Evolutionary conservation across 2,329 filamentous ascomycete genomes (phyloP), one percentile per base, ranked within the genome.

Genomic region (Xylariomycetidae sp.): DNA sequence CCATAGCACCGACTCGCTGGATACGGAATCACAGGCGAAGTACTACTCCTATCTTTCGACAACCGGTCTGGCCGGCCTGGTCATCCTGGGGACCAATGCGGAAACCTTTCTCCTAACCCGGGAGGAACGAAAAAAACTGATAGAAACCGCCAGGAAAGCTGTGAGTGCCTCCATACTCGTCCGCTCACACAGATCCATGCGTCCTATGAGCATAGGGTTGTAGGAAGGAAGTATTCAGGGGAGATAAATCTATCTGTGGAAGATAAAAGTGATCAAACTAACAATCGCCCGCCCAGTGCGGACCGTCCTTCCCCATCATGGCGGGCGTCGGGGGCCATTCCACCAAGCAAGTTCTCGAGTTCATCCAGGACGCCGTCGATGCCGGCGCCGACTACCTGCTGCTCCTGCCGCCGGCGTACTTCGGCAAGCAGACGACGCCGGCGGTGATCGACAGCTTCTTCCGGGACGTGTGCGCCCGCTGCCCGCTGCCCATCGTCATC

Each of bases 341-440:
- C n/a, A 80, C 74, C 3, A 67, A 67, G 40, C 77, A 82, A 55
- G 71, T 72, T 3, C 62, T 78, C 2, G 69, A 78, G 50, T 69
- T 69, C 33, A 65, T 76, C 30, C 45, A 53, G n/a, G 77, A 82
- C 46, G 78, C 78, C 1, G 58, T 62, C 16, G 62, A 60, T 1
- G 77, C 74, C 0, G 77, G 76, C 7, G 74, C 75, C 25, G 61
- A 81, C 56, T 80, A 73, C 44, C 64, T 66, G 0, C 62, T 82
- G n/a, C 65, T 80, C 6, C 66, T 81, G 11, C 76, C 77, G 1
- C 67, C 72, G 1, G 75, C 70, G 4, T 82, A 81, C 55, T 81
- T 80, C 45, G n/a, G n/a, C n/a, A n/a, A n/a, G n/a, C n/a, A n/a
- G n/a, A n/a, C n/a, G n/a, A n/a, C n/a, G n/a, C 73, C 65, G 22